Evolutionary conservation across 169 alveolate species (phyloP).

Genomic region (Plasmodium gonderi): DNA sequence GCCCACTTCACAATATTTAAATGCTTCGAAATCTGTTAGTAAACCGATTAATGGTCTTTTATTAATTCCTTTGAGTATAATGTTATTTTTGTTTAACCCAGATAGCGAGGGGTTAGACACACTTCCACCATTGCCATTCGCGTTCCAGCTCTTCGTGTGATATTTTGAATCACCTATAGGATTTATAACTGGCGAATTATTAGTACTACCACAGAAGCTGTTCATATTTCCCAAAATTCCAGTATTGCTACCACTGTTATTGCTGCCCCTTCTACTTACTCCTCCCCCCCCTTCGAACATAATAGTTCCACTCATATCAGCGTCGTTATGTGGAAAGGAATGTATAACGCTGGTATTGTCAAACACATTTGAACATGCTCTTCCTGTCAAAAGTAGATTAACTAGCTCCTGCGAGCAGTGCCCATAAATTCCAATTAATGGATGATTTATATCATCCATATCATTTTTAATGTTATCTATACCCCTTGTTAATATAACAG

Average conservation of each 20-base stretch:
- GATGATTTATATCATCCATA: constrained; percentile 84
- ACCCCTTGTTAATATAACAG: constrained; percentile 85
- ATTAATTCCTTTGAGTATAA: constrained; percentile 83
- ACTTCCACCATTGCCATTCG: background rate
- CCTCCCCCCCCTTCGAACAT: constrained; percentile 3
- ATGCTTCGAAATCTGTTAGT: constrained; percentile 87
- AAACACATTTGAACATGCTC: constrained; percentile 88
- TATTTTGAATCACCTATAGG: background rate
- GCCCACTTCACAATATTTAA: constrained; percentile 86
- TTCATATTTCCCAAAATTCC: background rate
- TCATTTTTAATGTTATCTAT: constrained; percentile 78
- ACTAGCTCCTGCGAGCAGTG: constrained; percentile 88
- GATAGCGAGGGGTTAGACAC: background rate
- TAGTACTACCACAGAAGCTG: background rate
- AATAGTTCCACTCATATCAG: constrained; percentile 2
- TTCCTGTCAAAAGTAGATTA: constrained; percentile 83
- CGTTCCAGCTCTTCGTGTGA: background rate
- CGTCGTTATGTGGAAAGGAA: constrained; percentile 27
- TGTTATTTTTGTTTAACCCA: constrained; percentile 38
- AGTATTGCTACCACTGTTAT: background rate
- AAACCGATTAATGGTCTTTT: constrained; percentile 82
- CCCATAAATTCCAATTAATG: constrained; percentile 85
- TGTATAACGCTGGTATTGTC: constrained; percentile 82
- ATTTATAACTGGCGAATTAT: background rate
- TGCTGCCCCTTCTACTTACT: background rate